A percentile compares a stretch with the other conserved stretches of the same genome.
These are phyloP conservation scores for Cystobasidium onofrii DNA, from an alignment of 768 basidiomycete genomes.

Conservation along the genomic window DNA sequence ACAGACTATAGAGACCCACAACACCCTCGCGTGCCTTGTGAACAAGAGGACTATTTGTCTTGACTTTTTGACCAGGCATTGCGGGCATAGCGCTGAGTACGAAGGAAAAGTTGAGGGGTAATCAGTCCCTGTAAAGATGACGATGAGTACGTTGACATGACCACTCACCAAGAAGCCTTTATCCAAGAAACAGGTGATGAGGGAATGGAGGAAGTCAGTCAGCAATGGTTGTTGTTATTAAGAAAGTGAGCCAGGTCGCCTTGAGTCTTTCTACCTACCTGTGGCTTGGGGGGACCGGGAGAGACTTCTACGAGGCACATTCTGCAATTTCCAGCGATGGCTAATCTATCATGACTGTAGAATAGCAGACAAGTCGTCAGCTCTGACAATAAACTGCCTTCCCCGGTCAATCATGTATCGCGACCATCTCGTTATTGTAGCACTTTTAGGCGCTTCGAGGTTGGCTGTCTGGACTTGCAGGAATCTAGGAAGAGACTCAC, in stretches of 20 bases:
- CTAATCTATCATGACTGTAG: constrained; percentile 12
- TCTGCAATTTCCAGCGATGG: constrained; percentile 48
- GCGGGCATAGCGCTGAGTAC: constrained; percentile 72
- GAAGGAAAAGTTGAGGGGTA: neutral
- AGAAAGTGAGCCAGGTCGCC: too few relatives aligned
- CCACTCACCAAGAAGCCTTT: constrained; percentile 9
- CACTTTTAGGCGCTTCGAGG: neutral
- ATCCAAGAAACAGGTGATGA: neutral
- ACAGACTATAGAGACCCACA: too few relatives aligned
- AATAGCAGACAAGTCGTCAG: too few relatives aligned
- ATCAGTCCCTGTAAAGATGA: neutral
- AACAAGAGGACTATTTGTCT: constrained; percentile 44
- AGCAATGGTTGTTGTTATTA: too few relatives aligned
- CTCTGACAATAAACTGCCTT: too few relatives aligned
- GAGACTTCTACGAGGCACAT: constrained; percentile 98
- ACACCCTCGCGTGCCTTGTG: constrained; percentile 55
- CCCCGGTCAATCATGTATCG: too few relatives aligned
- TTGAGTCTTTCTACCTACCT: neutral
- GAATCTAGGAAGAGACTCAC: neutral
- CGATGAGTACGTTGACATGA: too few relatives aligned
- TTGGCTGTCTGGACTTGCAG: neutral
- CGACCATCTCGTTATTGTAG: too few relatives aligned
- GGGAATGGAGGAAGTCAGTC: too few relatives aligned
- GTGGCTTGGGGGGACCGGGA: neutral
- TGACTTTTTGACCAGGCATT: constrained; percentile 51